Evolutionary conservation across 129 eudicot species (phyloP).

Genomic region (Mikania micrantha): DNA sequence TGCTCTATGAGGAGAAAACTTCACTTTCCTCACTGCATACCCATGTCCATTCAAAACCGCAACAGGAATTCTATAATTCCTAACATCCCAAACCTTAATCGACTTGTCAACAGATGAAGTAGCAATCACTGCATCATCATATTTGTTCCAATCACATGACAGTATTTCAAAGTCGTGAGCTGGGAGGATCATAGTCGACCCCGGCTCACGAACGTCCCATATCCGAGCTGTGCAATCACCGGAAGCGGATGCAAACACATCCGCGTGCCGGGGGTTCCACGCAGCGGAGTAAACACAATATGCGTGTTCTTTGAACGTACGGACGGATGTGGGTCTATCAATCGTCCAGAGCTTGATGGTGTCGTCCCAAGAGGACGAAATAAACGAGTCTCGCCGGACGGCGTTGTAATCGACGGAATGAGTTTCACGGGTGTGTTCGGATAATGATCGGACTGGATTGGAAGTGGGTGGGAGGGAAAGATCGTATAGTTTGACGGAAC

Average conservation of each 20-base stretch:
- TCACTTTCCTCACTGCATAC: constrained; percentile 91
- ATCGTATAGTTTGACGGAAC: constrained; percentile 44
- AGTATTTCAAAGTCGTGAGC: constrained; percentile 88
- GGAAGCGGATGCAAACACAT: constrained; percentile 85
- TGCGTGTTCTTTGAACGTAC: constrained; percentile 90
- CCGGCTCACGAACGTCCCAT: constrained; percentile 97
- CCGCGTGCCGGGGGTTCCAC: constrained; percentile 92
- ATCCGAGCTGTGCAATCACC: constrained; percentile 90
- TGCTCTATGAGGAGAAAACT: constrained; percentile 81
- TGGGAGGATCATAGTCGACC: constrained; percentile 87
- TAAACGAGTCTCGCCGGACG: constrained; percentile 71
- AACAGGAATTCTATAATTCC: constrained; percentile 64
- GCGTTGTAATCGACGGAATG: constrained; percentile 84
- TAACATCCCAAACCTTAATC: constrained; percentile 87
- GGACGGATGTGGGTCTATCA: constrained; percentile 64
- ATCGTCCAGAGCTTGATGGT: constrained; percentile 86
- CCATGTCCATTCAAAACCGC: constrained; percentile 84
- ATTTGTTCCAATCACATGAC: constrained; percentile 88
- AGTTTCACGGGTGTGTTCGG: constrained; percentile 84
- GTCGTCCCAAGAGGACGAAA: constrained; percentile 89
- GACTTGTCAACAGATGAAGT: constrained; percentile 86
- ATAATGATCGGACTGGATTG: constrained; percentile 74
- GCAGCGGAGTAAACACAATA: constrained; percentile 81
- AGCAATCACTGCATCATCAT: constrained; percentile 77
- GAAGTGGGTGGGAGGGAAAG: constrained; percentile 50